Percentiles rank a stretch among this genome's conserved stretches.
phyloP scores from a whole-genome alignment of 176 grass and related monocot genomes.

The Luzula sylvatica region DNA sequence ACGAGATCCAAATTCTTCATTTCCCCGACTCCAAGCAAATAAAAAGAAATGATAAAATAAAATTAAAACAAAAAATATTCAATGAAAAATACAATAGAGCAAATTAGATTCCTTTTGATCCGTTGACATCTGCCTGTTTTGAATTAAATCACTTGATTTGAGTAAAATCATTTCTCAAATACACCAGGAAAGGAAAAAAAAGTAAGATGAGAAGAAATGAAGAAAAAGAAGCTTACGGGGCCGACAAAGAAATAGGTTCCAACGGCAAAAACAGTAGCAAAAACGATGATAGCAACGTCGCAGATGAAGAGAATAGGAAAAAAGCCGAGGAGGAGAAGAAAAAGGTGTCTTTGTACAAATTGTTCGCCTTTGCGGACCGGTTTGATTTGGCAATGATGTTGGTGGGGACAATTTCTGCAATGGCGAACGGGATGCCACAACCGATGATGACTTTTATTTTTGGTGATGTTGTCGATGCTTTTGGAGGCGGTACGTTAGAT shows the following conservation, averaged over 20 bases:
- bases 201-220: neutral
- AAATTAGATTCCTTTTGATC: neutral
- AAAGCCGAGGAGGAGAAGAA: neutral
- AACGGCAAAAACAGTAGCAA: neutral
- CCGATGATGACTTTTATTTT: slow-evolving; percentile 59
- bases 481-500: slow-evolving; percentile 23
- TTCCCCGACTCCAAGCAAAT: slow-evolving; percentile 3
- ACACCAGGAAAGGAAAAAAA: too few relatives aligned
- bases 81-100: neutral
- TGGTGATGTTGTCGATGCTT: slow-evolving; percentile 52
- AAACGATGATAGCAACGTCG: too few relatives aligned
- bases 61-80: neutral
- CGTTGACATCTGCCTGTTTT: neutral
- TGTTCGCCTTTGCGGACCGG: too few relatives aligned
- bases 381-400: too few relatives aligned
- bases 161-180: neutral
- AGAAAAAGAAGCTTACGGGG: slow-evolving; percentile 1
- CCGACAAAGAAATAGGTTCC: neutral
- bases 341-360: slow-evolving; percentile 33
- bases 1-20: too few relatives aligned
- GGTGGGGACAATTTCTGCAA: too few relatives aligned
- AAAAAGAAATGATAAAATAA: neutral
- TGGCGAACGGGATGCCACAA: slow-evolving; percentile 32
- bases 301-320: neutral
- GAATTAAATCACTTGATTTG: neutral